These are phyloP conservation scores for Paratinospora sagittata DNA, from an alignment of 164 flowering plant species.

Conservation along the genomic window DNA sequence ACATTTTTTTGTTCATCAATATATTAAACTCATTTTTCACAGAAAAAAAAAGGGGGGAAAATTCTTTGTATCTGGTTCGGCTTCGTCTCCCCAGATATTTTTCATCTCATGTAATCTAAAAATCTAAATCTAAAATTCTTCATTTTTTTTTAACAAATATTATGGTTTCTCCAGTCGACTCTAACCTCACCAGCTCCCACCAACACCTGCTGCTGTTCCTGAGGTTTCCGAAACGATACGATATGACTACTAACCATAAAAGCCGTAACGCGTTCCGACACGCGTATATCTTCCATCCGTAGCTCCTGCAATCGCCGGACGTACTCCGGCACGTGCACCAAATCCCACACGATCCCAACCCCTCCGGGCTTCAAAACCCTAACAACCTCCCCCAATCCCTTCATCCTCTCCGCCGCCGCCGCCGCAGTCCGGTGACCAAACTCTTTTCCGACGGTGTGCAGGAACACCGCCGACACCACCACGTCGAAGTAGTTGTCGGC, in stretches of 20 bases:
- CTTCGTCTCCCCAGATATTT: constrained; percentile 42
- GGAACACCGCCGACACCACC: constrained; percentile 73
- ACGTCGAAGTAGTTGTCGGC: constrained; percentile 77
- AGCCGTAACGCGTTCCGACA: constrained; percentile 84
- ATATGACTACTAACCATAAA: too few relatives aligned
- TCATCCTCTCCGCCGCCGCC: constrained; percentile 82
- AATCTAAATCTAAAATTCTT: too few relatives aligned
- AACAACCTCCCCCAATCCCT: constrained; percentile 70
- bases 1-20: neutral
- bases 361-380: constrained; percentile 92
- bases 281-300: constrained; percentile 81
- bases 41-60: neutral
- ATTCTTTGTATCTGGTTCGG: constrained; percentile 27
- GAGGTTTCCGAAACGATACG: constrained; percentile 83
- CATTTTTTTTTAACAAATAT: constrained; percentile 20
- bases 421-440: constrained; percentile 64
- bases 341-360: constrained; percentile 86
- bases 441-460: constrained; percentile 86
- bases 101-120: neutral
- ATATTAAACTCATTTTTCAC: neutral
- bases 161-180: constrained; percentile 60
- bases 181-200: constrained; percentile 48
- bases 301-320: constrained; percentile 64
- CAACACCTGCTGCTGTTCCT: constrained; percentile 28
- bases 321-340: constrained; percentile 82